A percentile compares a stretch with the other conserved stretches of the same genome.
Evolutionary conservation across 306 rosid species (phyloP).

Genomic region (Pyrus pyrifolia): DNA sequence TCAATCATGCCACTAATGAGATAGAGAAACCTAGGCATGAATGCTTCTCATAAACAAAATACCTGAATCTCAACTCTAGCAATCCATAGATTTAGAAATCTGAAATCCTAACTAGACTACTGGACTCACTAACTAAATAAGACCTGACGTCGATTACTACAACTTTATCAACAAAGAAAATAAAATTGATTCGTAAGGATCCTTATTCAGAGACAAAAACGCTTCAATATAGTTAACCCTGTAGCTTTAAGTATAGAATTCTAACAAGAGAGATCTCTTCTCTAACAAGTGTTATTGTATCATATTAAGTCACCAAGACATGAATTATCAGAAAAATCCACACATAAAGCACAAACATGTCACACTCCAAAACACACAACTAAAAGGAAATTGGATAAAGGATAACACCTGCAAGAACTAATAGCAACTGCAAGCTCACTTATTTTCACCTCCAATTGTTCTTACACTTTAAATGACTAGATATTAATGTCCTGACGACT

Average conservation of each 20-base stretch:
- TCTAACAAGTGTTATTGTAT: too few species aligned
- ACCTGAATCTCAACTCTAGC: too few species aligned
- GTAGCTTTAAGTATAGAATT: too few species aligned
- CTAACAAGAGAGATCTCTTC: too few species aligned
- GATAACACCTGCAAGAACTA: neutral
- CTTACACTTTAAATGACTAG: neutral
- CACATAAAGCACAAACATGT: neutral
- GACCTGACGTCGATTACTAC: neutral
- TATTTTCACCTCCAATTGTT: neutral
- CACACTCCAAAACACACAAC: neutral
- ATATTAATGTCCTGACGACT: neutral
- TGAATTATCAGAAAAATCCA: neutral
- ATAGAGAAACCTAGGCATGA: too few species aligned
- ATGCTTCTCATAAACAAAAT: too few species aligned
- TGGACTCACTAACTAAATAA: neutral
- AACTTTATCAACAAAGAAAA: neutral
- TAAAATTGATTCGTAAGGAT: too few species aligned
- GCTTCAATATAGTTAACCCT: too few species aligned
- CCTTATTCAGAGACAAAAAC: too few species aligned
- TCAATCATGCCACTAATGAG: too few species aligned
- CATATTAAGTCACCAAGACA: neutral
- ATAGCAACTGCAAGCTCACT: neutral
- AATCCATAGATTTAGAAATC: too few species aligned
- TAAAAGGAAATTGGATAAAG: neutral
- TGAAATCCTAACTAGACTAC: neutral